Base-by-base conservation (phyloP, 371 early-diverging fungal species). In the Catenaria anguillulae region DNA sequence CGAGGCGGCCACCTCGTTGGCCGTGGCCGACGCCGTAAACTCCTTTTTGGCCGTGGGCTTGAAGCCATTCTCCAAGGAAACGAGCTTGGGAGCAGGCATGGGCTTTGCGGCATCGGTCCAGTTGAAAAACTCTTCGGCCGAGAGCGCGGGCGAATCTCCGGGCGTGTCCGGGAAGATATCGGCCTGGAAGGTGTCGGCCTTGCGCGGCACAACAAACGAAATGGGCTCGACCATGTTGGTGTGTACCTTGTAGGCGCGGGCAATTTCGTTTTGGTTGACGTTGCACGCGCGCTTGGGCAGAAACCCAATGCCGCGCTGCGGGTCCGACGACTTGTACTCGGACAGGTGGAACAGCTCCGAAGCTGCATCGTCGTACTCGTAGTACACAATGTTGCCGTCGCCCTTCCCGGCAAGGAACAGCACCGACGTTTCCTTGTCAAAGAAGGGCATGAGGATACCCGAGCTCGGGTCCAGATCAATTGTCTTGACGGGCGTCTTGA, bases 311-410 rank as follows among this genome's bases (percentile, higher is more conserved):
- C 97, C 98, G 67, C 97, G 88, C 40, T 92, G 93, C 62, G 96
- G 93, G 33, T 92, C 92, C 31, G 80, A 71, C 33, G 94, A 90
- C 67, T 89, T 82, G 76, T 81, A 92, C 70, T 92, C 93, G 60
- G 90, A 83, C 35, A 97, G 71, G 60, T 68, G 73, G 77, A 80
- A 84, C 64, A 97, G 68, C 50, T 79, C 83, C 64, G 87, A 86
- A 68, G 87, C 86, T 56, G 89, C 93, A 56, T 81, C 81, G 58
- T 79, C 78, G 52, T 60, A 61, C 75, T 97, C 98, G 71, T 85
- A 97, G 79, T 97, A 97, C 46, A 94, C 86, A 70, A 97, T 95
- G 73, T 92, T 96, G 55, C 95, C 95, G 71, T 97, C 98, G 69
- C 98, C 90, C 74, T 96, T 97, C 60, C 98, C 97, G 33, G 93